Conservation (phyloP, 306 rosid species). For the Mimosa pudica region DNA sequence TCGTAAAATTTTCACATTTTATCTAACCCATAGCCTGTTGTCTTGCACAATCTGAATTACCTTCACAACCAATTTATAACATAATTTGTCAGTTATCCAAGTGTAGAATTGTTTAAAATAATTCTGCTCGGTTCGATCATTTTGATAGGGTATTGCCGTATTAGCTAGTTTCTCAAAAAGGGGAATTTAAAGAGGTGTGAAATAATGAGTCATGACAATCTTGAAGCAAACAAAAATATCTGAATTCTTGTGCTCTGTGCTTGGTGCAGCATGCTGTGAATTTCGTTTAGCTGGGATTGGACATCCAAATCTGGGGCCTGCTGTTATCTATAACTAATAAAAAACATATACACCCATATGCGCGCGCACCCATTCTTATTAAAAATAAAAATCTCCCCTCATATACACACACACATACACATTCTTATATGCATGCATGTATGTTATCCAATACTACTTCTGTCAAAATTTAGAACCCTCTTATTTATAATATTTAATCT, state of each 20-base stretch:
- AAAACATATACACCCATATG: not conserved
- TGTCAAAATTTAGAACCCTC: too few species aligned
- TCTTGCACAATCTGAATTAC: not conserved
- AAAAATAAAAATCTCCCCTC: too few species aligned
- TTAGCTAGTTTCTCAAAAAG: not conserved
- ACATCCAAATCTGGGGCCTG: not conserved
- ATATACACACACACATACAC: too few species aligned
- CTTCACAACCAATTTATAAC: not conserved
- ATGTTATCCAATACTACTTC: too few species aligned
- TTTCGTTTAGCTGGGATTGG: not conserved
- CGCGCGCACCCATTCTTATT: too few species aligned
- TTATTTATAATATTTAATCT: too few species aligned
- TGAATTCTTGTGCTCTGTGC: constrained; percentile 7
- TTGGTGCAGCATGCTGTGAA: constrained; percentile 9
- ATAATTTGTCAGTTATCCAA: not conserved
- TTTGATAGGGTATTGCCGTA: not conserved
- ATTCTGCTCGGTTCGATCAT: not conserved
- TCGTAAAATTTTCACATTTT: too few species aligned
- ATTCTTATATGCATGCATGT: too few species aligned
- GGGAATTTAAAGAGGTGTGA: not conserved
- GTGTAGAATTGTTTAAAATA: not conserved
- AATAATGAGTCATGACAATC: not conserved
- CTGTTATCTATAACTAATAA: not conserved
- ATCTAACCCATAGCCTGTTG: not conserved
- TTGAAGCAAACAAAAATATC: not conserved